A percentile compares a stretch with the other conserved stretches of the same genome.
phyloP scores from a whole-genome alignment of 129 eudicot species.

The Ambrosia artemisiifolia region DNA sequence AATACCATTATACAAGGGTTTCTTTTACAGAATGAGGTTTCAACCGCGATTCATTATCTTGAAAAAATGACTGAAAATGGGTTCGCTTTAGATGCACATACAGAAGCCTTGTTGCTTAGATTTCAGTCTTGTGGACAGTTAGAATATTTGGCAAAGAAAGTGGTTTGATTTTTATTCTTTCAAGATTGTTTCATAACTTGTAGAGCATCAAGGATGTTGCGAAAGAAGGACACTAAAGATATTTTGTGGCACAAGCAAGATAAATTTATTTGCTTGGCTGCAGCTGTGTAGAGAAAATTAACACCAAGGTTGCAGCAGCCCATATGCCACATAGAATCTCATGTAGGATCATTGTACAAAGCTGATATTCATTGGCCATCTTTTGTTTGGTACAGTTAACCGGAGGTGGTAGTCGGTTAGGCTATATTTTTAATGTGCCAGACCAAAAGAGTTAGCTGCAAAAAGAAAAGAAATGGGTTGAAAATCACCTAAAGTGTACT shows the following conservation, averaged over 20 bases:
- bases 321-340: too few relatives aligned
- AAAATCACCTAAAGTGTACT: too few relatives aligned
- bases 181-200: conserved; percentile 7
- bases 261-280: neutral
- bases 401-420: too few relatives aligned
- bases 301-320: neutral
- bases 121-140: conserved; percentile 21
- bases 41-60: conserved; percentile 21
- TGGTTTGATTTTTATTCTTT: neutral
- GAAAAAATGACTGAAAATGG: conserved; percentile 19
- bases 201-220: neutral
- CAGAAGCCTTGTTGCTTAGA: conserved; percentile 28
- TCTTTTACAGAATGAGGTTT: conserved; percentile 19
- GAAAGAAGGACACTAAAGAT: neutral
- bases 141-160: conserved; percentile 4
- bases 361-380: neutral
- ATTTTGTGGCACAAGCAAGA: neutral
- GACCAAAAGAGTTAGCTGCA: too few relatives aligned
- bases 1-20: conserved; percentile 29
- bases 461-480: too few relatives aligned
- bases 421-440: too few relatives aligned
- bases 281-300: neutral
- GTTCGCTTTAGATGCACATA: conserved; percentile 17
- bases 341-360: conserved; percentile 2
- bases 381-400: too few relatives aligned